Evolutionary conservation across 805 yeast genomes (phyloP).

Genomic region (Brettanomyces bruxellensis): DNA sequence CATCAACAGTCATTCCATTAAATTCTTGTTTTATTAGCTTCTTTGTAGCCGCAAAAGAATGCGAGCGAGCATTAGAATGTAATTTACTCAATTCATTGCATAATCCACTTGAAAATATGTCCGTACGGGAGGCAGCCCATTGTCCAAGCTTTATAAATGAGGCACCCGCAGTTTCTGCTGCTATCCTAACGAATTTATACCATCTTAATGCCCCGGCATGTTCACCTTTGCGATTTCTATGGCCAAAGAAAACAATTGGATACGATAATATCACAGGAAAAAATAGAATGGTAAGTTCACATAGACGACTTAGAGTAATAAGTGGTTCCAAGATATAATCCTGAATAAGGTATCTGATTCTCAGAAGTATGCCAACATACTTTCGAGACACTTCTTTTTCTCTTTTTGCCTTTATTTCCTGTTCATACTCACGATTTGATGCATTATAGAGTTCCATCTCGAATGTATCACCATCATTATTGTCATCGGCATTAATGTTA

Average conservation of each 20-base stretch:
- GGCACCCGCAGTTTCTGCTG: constrained; percentile 85
- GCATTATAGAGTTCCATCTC: constrained; percentile 57
- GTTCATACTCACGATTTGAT: constrained; percentile 46
- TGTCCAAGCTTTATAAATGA: constrained; percentile 89
- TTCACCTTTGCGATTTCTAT: constrained; percentile 29
- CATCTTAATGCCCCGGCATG: constrained; percentile 61
- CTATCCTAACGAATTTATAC: constrained; percentile 55
- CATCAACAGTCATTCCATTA: constrained; percentile 44
- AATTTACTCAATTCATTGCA: constrained; percentile 69
- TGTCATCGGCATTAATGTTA: constrained; percentile 24
- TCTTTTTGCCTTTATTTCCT: constrained; percentile 29
- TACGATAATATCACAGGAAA: constrained; percentile 55
- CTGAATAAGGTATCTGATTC: constrained; percentile 32
- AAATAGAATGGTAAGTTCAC: constrained; percentile 58
- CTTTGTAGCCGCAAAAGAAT: constrained; percentile 54
- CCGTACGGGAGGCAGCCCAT: constrained; percentile 98
- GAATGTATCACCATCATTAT: constrained; percentile 49
- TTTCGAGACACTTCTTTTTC: constrained; percentile 11
- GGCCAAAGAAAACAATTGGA: constrained; percentile 58
- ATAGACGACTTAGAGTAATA: constrained; percentile 56
- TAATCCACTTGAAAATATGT: constrained; percentile 71
- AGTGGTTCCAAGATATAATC: constrained; percentile 65
- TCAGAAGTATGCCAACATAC: constrained; percentile 25
- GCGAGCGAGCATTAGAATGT: constrained; percentile 79
- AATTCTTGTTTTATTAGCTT: constrained; percentile 51